Evolutionary conservation across 2,329 filamentous ascomycete genomes (phyloP).

Genomic region (Aspergillus caelatus): DNA sequence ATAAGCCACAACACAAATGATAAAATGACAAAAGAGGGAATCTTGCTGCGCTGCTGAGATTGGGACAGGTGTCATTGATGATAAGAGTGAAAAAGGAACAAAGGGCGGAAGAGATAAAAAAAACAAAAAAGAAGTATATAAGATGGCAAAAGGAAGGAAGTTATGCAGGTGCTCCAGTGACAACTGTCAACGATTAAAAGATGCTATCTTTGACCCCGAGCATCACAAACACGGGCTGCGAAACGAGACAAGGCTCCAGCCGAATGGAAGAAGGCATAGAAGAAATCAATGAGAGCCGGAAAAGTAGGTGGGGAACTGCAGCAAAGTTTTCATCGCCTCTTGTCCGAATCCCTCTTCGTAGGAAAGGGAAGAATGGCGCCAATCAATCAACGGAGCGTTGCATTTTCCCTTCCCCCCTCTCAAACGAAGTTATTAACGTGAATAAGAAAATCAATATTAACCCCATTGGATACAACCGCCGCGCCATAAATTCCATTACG

Average conservation of each 20-base stretch:
- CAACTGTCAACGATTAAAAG: constrained; percentile 35
- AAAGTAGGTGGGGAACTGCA: constrained; percentile 20
- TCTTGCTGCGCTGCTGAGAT: constrained; percentile 45
- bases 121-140: constrained; percentile 11
- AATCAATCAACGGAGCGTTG: constrained; percentile 31
- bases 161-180: constrained; percentile 31
- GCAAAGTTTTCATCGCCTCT: constrained; percentile 21
- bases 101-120: constrained; percentile 24
- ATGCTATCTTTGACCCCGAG: constrained; percentile 35
- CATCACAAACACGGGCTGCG: constrained; percentile 23
- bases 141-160: constrained; percentile 19
- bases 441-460: constrained; percentile 45
- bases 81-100: constrained; percentile 23
- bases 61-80: constrained; percentile 34
- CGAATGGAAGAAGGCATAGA: constrained; percentile 24
- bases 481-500: constrained; percentile 39
- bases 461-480: constrained; percentile 40
- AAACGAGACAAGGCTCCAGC: constrained; percentile 21
- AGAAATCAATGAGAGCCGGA: constrained; percentile 24
- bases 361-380: constrained; percentile 20
- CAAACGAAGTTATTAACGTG: constrained; percentile 43
- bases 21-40: constrained; percentile 41
- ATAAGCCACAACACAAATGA: constrained; percentile 31
- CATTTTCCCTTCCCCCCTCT: constrained; percentile 32
- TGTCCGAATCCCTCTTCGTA: constrained; percentile 12